A percentile compares a stretch with the other conserved stretches of the same genome.
Conservation (phyloP, 768 basidiomycete species). For the Udeniomyces megalosporus region DNA sequence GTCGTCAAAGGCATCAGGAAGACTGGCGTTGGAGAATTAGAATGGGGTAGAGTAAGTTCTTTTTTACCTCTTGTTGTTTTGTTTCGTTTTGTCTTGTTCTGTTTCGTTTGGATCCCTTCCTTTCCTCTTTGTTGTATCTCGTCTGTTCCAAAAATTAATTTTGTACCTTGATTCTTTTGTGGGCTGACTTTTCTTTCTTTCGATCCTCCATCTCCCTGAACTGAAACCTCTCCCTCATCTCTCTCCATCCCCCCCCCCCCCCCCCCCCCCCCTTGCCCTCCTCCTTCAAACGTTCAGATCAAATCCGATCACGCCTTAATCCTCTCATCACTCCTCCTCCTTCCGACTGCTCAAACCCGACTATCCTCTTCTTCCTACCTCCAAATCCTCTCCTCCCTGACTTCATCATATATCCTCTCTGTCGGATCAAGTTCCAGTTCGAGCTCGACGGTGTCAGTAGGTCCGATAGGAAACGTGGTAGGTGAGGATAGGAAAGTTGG, state of each 20-base stretch:
- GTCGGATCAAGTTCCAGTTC: slow-evolving; percentile 23
- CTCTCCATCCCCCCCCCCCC: neutral
- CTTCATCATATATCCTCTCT: slow-evolving; percentile 59
- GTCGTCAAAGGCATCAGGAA: slow-evolving; percentile 64
- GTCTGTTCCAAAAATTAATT: neutral
- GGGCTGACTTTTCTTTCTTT: neutral
- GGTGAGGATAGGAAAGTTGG: slow-evolving; percentile 41
- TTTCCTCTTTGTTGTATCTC: neutral
- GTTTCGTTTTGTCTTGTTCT: neutral
- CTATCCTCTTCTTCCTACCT: slow-evolving; percentile 49
- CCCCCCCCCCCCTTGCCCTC: neutral
- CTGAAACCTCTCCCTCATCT: neutral
- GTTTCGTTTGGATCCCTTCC: neutral
- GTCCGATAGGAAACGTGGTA: neutral
- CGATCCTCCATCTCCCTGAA: neutral
- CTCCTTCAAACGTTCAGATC: slow-evolving; percentile 35
- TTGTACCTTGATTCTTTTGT: neutral
- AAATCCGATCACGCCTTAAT: slow-evolving; percentile 61
- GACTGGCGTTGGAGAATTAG: slow-evolving; percentile 73
- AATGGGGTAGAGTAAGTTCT: slow-evolving; percentile 54
- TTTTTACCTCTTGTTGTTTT: neutral
- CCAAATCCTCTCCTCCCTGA: slow-evolving; percentile 56
- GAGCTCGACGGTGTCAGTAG: neutral
- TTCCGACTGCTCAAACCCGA: slow-evolving; percentile 39
- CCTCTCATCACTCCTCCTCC: slow-evolving; percentile 44